Base-by-base conservation (phyloP, 345 rosid genomes). In the Raphanus sativus region DNA sequence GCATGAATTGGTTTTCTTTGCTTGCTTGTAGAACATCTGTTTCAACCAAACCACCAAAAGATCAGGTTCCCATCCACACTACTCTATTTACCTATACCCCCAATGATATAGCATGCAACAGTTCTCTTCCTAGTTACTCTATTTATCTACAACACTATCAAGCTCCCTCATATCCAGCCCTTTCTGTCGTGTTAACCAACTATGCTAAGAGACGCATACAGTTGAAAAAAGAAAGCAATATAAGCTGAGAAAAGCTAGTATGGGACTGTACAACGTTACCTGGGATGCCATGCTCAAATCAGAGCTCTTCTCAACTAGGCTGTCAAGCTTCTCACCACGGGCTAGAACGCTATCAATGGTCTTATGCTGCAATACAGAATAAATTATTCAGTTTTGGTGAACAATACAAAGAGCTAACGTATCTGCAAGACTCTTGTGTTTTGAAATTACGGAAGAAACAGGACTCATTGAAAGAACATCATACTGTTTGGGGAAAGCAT, bases 1-100 rank as follows among this genome's bases (percentile, higher is more conserved):
- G 84, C 99, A 95, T 56, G 87, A 88, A 78, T 95, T 95, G 48
- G 99, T 91, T 84, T 95, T 95, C 89, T 92, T 95, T 4, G 99
- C 99, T 80, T 92, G 99, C 89, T 95, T 92, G 94, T 95, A 95
- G 83, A 95, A 95, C 98, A 95, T 92, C 99, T 95, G 98, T 85
- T 82, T 63, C 81, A 81, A 74, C 67, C 45, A 73, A 62, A 40
- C 58, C 54, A 80, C 10, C 10, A 42, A 32, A 45, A 8, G 0
- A 36, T 55, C 71, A 73, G 58, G 4, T 62, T 52, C 52, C 24
- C 62, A 40, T 59, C 24, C 4, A 33, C 33, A 12, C 8, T n/a
- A 21, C 21, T 21, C 21, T n/a, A n/a, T n/a, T n/a, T n/a, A 21
- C 21, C 21, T 21, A 21, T n/a, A n/a, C n/a, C 21, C 21, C 1